A percentile compares a stretch with the other conserved stretches of the same genome.
Evolutionary conservation across 768 basidiomycete species (phyloP).

Genomic region (Xerocomellus intermedius): DNA sequence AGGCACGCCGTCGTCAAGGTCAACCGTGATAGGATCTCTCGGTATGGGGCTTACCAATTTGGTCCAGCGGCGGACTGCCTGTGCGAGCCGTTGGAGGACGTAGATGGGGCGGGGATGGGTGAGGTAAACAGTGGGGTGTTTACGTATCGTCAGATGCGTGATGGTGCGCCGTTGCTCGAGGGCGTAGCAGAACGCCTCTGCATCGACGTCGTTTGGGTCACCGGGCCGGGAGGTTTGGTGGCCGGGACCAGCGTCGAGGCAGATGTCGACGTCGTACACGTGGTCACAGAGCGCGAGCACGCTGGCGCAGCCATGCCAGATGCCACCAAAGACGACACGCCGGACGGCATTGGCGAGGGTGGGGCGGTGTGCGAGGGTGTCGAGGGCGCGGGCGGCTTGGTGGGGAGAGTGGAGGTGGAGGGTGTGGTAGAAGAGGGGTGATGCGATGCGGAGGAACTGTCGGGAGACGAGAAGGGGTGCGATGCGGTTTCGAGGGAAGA

Average conservation of each 20-base stretch:
- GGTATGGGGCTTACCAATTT: constrained; percentile 43
- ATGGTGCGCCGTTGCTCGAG: constrained; percentile 40
- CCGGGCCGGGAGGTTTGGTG: neutral
- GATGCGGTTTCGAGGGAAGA: constrained; percentile 25
- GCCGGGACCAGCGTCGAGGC: constrained; percentile 24
- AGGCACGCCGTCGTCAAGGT: constrained; percentile 1
- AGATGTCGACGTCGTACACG: constrained; percentile 41
- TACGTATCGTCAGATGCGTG: constrained; percentile 51
- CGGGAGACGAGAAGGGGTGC: constrained; percentile 52
- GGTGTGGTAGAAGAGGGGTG: constrained; percentile 56
- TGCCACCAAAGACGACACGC: constrained; percentile 39
- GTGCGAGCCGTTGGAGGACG: constrained; percentile 46
- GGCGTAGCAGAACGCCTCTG: constrained; percentile 40
- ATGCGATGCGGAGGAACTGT: constrained; percentile 53
- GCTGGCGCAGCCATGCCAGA: constrained; percentile 40
- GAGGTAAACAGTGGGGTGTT: constrained; percentile 51
- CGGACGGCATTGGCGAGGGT: constrained; percentile 41
- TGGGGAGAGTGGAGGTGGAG: constrained; percentile 41
- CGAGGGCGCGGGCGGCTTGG: constrained; percentile 40
- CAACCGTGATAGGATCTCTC: neutral
- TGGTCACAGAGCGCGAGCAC: constrained; percentile 34
- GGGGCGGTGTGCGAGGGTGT: constrained; percentile 38
- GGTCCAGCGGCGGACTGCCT: constrained; percentile 42
- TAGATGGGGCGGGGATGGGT: constrained; percentile 47
- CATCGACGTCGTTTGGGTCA: constrained; percentile 13